Base-by-base conservation (phyloP, 2,329 filamentous ascomycete species). In the Colletotrichum somersetense region DNA sequence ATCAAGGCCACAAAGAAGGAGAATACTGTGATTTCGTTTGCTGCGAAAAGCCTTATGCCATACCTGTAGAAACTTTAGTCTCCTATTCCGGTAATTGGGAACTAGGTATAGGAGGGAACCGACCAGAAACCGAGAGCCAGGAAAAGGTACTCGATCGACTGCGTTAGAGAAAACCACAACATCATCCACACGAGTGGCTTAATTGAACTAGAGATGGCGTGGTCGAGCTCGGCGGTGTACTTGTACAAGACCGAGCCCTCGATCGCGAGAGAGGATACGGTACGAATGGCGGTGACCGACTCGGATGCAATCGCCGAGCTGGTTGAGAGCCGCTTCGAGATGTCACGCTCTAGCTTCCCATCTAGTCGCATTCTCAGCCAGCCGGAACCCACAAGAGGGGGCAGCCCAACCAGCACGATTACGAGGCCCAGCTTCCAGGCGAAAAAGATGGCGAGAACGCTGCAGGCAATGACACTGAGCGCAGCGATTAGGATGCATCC, bases 241-340 rank as follows among this genome's bases (percentile, higher is more conserved):
- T 33, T 26, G 8, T 58, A 16, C 33, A 66, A 8, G 11, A 70
- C 52, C 3, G 40, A 23, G 61, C 20, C 77, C 73, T 85, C 84
- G 5, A 83, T 77, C 0, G 78, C 79, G 16, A 85, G 76, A 10
- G 81, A 81, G 2, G 83, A 78, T 12, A 85, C 80, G 1, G 85
- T 88, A 12, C 84, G 79, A 38, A 88, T 83, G 0, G 85, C 79
- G 1, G 78, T 78, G 8, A 86, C 79, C 1, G 84, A 81, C 65
- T 88, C 86, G n/a, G 82, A 81, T 0, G 86, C 86, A 26, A 85
- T 80, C 11, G 81, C 77, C 1, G 85, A 85, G 58, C 83, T 85
- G 11, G 79, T 77, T 18, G 82, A 73, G 71, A 81, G 84, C 10
- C 77, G 76, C 30, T 80, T 78, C 44, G 79, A 78, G 3, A 79